Evolutionary conservation across 306 rosid genomes (phyloP), one percentile per base, ranked within the genome.

Genomic region (Quercus bicolor): DNA sequence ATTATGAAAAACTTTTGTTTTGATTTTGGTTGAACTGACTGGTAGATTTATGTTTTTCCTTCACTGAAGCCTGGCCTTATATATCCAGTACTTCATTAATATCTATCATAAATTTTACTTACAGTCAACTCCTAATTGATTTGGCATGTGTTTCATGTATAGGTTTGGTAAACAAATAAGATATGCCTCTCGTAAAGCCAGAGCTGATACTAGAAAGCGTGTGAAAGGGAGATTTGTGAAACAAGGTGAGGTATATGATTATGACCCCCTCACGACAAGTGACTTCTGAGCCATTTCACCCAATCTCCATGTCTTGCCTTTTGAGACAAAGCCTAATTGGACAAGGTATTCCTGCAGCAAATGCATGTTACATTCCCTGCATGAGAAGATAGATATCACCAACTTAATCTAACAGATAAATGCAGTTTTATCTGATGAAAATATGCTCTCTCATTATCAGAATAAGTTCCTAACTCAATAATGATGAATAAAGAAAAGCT

Each of bases 121-220:
- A 52, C 48, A 72, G 45, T 70, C 12, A 54, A 71, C 26, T 77
- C 51, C 75, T 66, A 48, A 71, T 5, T 11, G 55, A 60, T 68
- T 83, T 78, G 75, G 53, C 57, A 78, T 60, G 15, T 80, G 62
- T 75, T 80, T 77, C 12, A 19, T 78, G 74, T 85, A 85, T 81
- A 94, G 97, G 82, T 94, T 92, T 87, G 93, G 94, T 57, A 94
- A 94, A 81, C 98, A 94, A 84, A 92, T 94, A 88, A 88, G 98
- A 82, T 94, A 94, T 74, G 94, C 88, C 4, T 92, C 97, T 70
- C 94, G 97, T 65, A 94, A 94, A 87, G 93, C 93, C 62, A 90
- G 98, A 86, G 97, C 98, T 15, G 97, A 94, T 83, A 91, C 97
- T 28, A 83, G 98, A 79, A 94, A 90, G 84, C 93, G 97, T 6